phyloP scores from a whole-genome alignment of 2,329 filamentous ascomycete genomes.

The Rachicladosporium sp. region DNA sequence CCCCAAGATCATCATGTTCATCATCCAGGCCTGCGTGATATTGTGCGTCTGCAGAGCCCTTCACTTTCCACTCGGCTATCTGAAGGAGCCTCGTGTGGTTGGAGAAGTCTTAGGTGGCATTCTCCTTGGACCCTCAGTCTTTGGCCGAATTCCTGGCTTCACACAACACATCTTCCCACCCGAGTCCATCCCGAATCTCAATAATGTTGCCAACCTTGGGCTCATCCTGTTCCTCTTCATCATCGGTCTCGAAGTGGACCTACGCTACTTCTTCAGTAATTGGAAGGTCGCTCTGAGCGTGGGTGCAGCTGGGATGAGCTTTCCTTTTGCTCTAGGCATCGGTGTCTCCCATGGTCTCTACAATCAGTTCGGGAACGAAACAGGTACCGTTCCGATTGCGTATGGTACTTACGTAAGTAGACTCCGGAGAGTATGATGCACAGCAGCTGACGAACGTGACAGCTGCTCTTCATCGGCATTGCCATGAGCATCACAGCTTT shows the following conservation, averaged over 20 bases:
- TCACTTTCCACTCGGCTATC: not conserved
- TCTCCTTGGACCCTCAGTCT: not conserved
- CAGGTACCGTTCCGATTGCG: constrained; percentile 39
- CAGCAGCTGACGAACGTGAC: constrained; percentile 21
- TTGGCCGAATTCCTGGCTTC: not conserved
- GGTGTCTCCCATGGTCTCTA: constrained; percentile 70
- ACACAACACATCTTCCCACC: constrained; percentile 43
- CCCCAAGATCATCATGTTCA: too few relatives aligned
- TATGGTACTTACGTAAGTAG: constrained; percentile 43
- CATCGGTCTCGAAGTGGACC: constrained; percentile 70
- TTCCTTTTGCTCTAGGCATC: constrained; percentile 68
- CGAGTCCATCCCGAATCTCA: constrained; percentile 58
- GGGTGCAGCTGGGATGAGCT: constrained; percentile 59
- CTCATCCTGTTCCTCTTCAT: constrained; percentile 73
- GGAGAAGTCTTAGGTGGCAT: not conserved
- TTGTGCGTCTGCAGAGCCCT: not conserved
- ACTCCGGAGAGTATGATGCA: not conserved
- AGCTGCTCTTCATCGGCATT: constrained; percentile 63
- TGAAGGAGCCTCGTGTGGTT: not conserved
- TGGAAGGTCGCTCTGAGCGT: constrained; percentile 70
- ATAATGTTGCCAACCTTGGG: constrained; percentile 65
- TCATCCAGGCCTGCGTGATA: constrained; percentile 1
- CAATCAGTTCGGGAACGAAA: constrained; percentile 50
- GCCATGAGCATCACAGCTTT: constrained; percentile 48
- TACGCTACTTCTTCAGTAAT: constrained; percentile 61